Evolutionary conservation across 768 basidiomycete genomes (phyloP).

Genomic region (Amanita molliuscula): DNA sequence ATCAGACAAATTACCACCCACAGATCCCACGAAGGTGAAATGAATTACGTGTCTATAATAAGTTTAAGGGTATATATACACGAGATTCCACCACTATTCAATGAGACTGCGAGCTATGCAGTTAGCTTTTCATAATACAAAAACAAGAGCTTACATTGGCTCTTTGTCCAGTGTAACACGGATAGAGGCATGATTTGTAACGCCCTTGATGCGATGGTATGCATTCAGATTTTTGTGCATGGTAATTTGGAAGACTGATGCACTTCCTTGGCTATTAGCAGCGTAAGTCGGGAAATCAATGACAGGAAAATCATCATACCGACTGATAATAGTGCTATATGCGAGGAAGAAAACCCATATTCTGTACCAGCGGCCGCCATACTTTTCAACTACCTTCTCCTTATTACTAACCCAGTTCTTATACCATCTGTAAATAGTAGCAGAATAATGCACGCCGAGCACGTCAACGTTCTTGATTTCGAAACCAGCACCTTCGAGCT

Average conservation of each 20-base stretch:
- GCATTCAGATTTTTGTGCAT: conserved; percentile 97
- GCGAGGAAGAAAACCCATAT: conserved; percentile 98
- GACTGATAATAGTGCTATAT: conserved; percentile 74
- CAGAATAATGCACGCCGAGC: conserved; percentile 94
- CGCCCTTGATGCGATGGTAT: conserved; percentile 83
- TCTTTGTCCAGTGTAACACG: conserved; percentile 51
- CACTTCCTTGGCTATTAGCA: conserved; percentile 62
- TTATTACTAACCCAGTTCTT: conserved; percentile 94
- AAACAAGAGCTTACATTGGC: conserved; percentile 30
- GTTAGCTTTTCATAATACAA: background rate
- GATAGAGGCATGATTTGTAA: conserved; percentile 73
- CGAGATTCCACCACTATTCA: background rate
- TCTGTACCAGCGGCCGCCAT: conserved; percentile 91
- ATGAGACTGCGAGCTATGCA: background rate
- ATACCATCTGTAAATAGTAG: conserved; percentile 89
- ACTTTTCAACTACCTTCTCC: conserved; percentile 79
- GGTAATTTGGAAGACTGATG: conserved; percentile 95
- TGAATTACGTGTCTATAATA: too few species aligned
- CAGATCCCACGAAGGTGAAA: too few species aligned
- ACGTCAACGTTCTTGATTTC: conserved; percentile 97
- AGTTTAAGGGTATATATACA: background rate
- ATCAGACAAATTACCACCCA: too few species aligned
- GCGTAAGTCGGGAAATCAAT: conserved; percentile 2
- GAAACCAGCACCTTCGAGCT: conserved; percentile 87
- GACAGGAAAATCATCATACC: conserved; percentile 29